Base-by-base conservation (phyloP, 2,329 filamentous ascomycete species). In the Chrysoporthe austroafricana region DNA sequence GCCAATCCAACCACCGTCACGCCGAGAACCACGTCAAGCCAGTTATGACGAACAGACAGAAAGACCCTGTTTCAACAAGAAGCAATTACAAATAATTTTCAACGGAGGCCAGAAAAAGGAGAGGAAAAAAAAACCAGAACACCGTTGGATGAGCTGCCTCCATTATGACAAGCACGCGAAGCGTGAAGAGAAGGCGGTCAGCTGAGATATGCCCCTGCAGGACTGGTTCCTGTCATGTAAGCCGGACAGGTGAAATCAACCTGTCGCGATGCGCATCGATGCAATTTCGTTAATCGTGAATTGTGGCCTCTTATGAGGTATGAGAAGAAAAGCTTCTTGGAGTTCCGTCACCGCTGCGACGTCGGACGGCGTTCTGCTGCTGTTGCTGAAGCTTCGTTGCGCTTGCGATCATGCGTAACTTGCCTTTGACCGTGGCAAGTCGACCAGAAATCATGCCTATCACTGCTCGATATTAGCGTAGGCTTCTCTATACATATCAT, bases 391-490 rank as follows among this genome's bases (percentile, higher is more conserved):
- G 81, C 73, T 83, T 85, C 44, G 84, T 85, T 62, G 85, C 85
- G 67, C 86, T 86, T 18, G 84, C 85, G 75, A 90, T 90, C 75
- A 87, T 83, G 58, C 82, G 84, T 74, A 86, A 82, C 79, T 89
- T 90, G 78, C 87, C 88, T 65, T 84, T 84, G 61, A 90, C 85
- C 26, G 82, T 81, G 26, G 78, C 74, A 3, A 90, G 81, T 67
- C 88, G 83, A n/a, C 79, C 78, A 34, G 80, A 83, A 70, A 90
- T 86, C 87, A 90, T 90, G 65, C 83, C 79, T 68, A 90, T 87
- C 82, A 90, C 88, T 89, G 57, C 21, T 32, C 36, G 63, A 72
- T 66, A 72, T 81, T 71, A 78, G 73, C 52, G 34, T 36, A 59
- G n/a, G 21, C 32, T 6, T 48, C 9, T 52, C 11, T n/a, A 62